Percentiles rank a stretch among this genome's conserved stretches.
Conservation (phyloP, 345 rosid species). For the Eucalyptus sideroxylon region DNA sequence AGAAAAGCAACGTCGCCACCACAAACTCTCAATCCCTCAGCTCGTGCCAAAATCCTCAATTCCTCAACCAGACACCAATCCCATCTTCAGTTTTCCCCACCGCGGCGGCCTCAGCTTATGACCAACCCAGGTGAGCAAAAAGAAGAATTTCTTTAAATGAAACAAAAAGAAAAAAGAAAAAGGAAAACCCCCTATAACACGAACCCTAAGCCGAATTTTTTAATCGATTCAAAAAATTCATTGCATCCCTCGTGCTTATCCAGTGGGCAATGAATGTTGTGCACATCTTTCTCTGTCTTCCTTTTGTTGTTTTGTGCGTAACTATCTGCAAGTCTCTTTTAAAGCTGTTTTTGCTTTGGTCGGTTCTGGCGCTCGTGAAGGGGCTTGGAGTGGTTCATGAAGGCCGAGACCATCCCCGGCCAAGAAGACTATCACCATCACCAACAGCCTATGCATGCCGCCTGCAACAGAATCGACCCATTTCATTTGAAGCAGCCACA, state of each 20-base stretch:
- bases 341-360: background rate
- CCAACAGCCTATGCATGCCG: background rate
- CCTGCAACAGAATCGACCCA: background rate
- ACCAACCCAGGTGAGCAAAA: constrained; percentile 40
- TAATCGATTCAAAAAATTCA: background rate
- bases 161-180: background rate
- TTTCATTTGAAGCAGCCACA: background rate
- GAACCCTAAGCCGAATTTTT: background rate
- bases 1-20: constrained; percentile 1
- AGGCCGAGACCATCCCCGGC: constrained; percentile 31
- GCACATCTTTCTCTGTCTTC: background rate
- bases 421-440: constrained; percentile 23
- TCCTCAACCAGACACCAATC: background rate
- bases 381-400: constrained; percentile 64
- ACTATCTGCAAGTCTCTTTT: background rate
- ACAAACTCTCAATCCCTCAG: background rate
- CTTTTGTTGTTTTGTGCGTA: background rate
- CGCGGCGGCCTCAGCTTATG: constrained; percentile 13
- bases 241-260: background rate
- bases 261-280: background rate
- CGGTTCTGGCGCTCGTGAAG: constrained; percentile 31
- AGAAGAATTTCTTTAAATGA: background rate
- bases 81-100: constrained; percentile 1
- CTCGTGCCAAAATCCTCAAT: background rate
- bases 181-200: background rate